Percentiles rank a stretch among this genome's conserved stretches.
Evolutionary conservation across 78 protist genomes (phyloP).

Genomic region (Tieghemostelium lacteum): DNA sequence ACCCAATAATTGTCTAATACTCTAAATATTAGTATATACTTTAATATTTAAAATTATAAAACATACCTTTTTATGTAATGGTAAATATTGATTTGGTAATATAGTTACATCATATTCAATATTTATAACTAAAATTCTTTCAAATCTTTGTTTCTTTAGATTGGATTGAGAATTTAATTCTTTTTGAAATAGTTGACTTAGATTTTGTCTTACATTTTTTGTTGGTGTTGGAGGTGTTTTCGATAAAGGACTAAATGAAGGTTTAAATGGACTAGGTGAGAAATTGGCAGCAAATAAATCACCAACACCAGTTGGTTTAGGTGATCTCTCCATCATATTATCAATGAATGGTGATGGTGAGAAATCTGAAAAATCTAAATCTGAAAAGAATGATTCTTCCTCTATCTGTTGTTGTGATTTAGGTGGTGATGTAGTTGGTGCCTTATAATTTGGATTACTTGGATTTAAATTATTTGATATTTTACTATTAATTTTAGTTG

Average conservation of each 20-base stretch:
- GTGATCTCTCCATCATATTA: slow-evolving; percentile 11
- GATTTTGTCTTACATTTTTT: not conserved
- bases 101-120: slow-evolving; percentile 18
- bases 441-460: not conserved
- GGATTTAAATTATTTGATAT: slow-evolving; percentile 1
- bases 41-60: slow-evolving; percentile 36
- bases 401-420: not conserved
- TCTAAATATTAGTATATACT: too few relatives aligned
- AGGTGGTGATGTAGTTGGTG: not conserved
- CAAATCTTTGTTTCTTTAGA: slow-evolving; percentile 4
- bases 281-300: not conserved
- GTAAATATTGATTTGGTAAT: not conserved
- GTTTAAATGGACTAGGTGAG: not conserved
- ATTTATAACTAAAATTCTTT: slow-evolving; percentile 28
- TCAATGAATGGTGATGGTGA: not conserved
- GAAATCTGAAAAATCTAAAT: not conserved
- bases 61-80: not conserved
- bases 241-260: not conserved
- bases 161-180: not conserved
- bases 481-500: not conserved
- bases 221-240: not conserved
- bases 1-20: slow-evolving; percentile 20
- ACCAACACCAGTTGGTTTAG: slow-evolving; percentile 15
- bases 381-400: not conserved
- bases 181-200: not conserved